These are phyloP conservation scores for Graphiopsis chlorocephala DNA, from an alignment of 2,329 filamentous ascomycete genomes.

Conservation along the genomic window DNA sequence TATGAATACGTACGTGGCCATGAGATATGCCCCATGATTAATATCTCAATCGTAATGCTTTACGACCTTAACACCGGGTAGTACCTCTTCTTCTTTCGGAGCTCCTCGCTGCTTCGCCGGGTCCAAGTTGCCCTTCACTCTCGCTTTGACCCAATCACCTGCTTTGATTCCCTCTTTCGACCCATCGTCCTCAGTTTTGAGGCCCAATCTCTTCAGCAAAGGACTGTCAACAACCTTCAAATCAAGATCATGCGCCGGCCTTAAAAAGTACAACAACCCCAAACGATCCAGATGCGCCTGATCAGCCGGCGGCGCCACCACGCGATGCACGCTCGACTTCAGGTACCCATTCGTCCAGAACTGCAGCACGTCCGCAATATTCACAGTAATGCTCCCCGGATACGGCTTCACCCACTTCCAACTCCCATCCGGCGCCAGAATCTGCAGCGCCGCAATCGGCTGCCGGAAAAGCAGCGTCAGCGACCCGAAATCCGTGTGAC, in stretches of 20 bases:
- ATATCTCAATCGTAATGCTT: constrained; percentile 30
- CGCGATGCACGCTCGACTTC: constrained; percentile 51
- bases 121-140: constrained; percentile 31
- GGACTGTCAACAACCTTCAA: constrained; percentile 31
- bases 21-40: constrained; percentile 34
- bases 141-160: constrained; percentile 29
- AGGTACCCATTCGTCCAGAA: constrained; percentile 43
- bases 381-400: constrained; percentile 42
- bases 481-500: constrained; percentile 45
- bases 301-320: constrained; percentile 48
- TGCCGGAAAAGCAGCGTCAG: constrained; percentile 46
- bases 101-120: constrained; percentile 19
- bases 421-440: constrained; percentile 34
- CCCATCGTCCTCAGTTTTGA: constrained; percentile 21
- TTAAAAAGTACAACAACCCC: constrained; percentile 44
- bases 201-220: constrained; percentile 24
- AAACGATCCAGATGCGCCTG: constrained; percentile 46
- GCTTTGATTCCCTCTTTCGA: constrained; percentile 27
- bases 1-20: neutral
- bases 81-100: constrained; percentile 27
- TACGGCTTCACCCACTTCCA: constrained; percentile 44
- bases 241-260: constrained; percentile 28
- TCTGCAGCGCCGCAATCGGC: constrained; percentile 41
- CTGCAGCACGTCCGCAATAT: constrained; percentile 41
- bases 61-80: constrained; percentile 31